Base-by-base conservation (phyloP, 2,329 filamentous ascomycete genomes). In the Paramyrothecium sp. region DNA sequence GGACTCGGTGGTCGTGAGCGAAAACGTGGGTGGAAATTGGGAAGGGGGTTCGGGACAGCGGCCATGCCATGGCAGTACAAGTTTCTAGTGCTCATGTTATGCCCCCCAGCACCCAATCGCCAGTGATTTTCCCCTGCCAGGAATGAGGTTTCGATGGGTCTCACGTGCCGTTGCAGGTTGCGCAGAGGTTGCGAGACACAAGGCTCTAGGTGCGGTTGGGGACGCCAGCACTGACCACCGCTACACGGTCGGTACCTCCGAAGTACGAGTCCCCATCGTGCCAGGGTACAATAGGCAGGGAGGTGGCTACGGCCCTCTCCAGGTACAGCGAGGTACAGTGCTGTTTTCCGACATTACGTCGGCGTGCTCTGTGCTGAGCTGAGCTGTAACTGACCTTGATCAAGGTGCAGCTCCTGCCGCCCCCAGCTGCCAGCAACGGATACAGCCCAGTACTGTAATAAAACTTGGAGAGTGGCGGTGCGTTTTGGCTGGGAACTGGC, bases 11-110 rank as follows among this genome's bases (percentile, higher is more conserved):
- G 69, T 67, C 65, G 16, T 53, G 65, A 67, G 62, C 60, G 67
- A 69, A 71, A 72, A 67, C 68, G 65, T 63, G 63, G 62, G 60
- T 63, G 61, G 69, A 67, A 68, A 69, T 68, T 65, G 64, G 64
- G 67, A 66, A 67, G 69, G 68, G 26, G 69, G 65, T 59, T 65
- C 63, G 61, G 63, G 60, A 56, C 61, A 57, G 63, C 58, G 64
- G 62, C 63, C 61, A 59, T 56, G 57, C 57, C 26, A 53, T 30
- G 21, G 47, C 26, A 30, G 26, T 30, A 30, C 26, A 30, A 30
- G 26, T 30, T 30, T 30, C 26, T 30, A 30, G 26, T 30, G 26
- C 26, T 30, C 26, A 30, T 30, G 26, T 30, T 30, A 30, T 30
- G 26, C 26, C 26, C 26, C 26, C 26, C 26, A 56, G 49, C 26